Evolutionary conservation across 2,329 filamentous ascomycete genomes (phyloP), one percentile per base, ranked within the genome.

Genomic region (Fusarium haematococcum): DNA sequence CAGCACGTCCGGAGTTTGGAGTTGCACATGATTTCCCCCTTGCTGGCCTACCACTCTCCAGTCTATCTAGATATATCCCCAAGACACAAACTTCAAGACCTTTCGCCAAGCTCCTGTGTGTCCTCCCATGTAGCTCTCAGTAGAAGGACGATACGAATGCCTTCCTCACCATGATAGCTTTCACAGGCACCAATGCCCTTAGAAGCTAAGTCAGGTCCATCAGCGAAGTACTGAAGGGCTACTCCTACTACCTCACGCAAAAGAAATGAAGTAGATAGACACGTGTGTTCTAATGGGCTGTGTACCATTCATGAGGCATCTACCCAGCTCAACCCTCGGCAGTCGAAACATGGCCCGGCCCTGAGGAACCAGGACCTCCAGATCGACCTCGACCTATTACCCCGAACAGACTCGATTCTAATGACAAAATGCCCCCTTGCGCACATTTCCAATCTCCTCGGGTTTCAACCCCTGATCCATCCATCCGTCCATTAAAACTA

Each of bases 1-100:
- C 27, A 70, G 60, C 65, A 70, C 72, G 62, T 41, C 59, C 25
- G 72, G 72, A 73, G 72, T 67, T 56, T 50, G 72, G 72, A 56
- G 72, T 73, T 39, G 48, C 6, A 52, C 23, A 48, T 35, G 45
- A 39, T 41, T 35, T 48, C 33, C 3, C 27, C 27, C 8, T 59
- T 52, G 16, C 3, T 30, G 32, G 41, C 5, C 27, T 25, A n/a
- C 48, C 18, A 18, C 6, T 32, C 32, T 32, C 32, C 25, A 35
- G 13, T 32, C 18, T n/a, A 25, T 39, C 20, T 32, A 43, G 50
- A 65, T 50, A 33, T 43, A n/a, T 43, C 18, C 18, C 33, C 41
- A 61, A 32, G 48, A 52, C 27, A n/a, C 30, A 20, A 35, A 35
- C 48, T 48, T 27, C 25, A 30, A 20, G 25, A 52, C 18, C 14